phyloP scores from a whole-genome alignment of 1,139 yeast genomes.

The Komagataea norvegica region DNA sequence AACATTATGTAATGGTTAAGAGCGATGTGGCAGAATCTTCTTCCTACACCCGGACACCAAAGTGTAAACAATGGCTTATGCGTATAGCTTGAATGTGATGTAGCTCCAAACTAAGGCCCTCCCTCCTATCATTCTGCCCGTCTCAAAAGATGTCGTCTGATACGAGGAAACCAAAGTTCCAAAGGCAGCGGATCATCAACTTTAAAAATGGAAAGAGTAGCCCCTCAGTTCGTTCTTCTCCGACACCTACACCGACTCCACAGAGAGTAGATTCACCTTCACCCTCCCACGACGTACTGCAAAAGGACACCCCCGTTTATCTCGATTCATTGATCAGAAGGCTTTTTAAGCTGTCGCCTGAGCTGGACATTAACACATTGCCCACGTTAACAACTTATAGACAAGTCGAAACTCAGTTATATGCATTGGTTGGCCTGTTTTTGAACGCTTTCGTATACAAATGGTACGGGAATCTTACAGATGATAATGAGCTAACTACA shows the following conservation, averaged over 20 bases:
- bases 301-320: constrained; percentile 24
- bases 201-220: constrained; percentile 4
- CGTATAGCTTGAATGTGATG: too few relatives aligned
- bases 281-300: neutral
- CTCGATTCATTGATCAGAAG: constrained; percentile 26
- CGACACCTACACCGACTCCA: constrained; percentile 3
- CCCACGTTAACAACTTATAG: constrained; percentile 33
- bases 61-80: constrained; percentile 7
- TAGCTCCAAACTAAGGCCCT: too few relatives aligned
- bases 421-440: constrained; percentile 40
- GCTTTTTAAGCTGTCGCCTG: constrained; percentile 14
- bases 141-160: constrained; percentile 1
- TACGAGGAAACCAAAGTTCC: constrained; percentile 5
- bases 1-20: too few relatives aligned
- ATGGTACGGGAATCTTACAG: constrained; percentile 42
- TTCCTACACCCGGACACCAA: constrained; percentile 4
- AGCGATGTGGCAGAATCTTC: too few relatives aligned
- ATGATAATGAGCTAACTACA: constrained; percentile 35
- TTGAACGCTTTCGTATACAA: constrained; percentile 40
- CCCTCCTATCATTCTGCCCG: too few relatives aligned
- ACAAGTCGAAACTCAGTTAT: constrained; percentile 38
- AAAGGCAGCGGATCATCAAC: constrained; percentile 6
- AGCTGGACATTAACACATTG: constrained; percentile 19
- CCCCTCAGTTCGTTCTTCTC: constrained; percentile 7
- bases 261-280: neutral